Conservation (phyloP, 345 rosid genomes). For the Linum trigynum region DNA sequence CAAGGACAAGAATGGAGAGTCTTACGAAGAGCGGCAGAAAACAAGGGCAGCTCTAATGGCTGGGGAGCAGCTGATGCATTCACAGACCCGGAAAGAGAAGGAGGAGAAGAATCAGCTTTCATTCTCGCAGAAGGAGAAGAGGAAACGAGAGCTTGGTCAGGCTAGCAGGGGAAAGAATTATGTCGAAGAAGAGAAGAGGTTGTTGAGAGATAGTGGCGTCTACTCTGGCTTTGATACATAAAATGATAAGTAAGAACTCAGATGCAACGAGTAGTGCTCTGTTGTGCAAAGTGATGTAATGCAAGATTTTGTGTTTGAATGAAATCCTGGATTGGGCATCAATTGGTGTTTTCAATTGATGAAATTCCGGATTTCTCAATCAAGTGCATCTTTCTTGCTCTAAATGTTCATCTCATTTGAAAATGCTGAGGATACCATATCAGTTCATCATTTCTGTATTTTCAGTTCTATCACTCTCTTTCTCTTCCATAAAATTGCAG, state of each 20-base stretch:
- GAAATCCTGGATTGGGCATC: background rate
- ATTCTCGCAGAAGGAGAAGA: slow-evolving; percentile 86
- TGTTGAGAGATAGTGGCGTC: slow-evolving; percentile 74
- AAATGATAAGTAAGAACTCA: background rate
- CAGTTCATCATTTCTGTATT: too few relatives aligned
- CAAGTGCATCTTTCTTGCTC: too few relatives aligned
- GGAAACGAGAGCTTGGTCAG: slow-evolving; percentile 88
- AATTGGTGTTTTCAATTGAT: background rate
- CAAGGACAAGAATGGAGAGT: slow-evolving; percentile 44
- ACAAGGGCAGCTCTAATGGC: slow-evolving; percentile 49
- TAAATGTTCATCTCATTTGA: too few relatives aligned
- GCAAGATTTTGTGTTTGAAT: background rate
- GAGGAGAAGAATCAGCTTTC: slow-evolving; percentile 29
- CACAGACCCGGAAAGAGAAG: slow-evolving; percentile 49
- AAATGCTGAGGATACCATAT: too few relatives aligned
- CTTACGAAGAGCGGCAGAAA: slow-evolving; percentile 51
- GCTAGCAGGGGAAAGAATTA: slow-evolving; percentile 87
- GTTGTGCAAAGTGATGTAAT: background rate
- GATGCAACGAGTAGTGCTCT: background rate
- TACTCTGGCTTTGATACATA: slow-evolving; percentile 83
- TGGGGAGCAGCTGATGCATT: slow-evolving; percentile 41
- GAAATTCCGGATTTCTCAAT: too few relatives aligned
- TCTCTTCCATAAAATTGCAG: too few relatives aligned
- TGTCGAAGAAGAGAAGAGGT: slow-evolving; percentile 92
- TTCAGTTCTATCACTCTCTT: too few relatives aligned